Conservation (phyloP, 1,284 basidiomycete genomes). For the Wallemia mellicola region DNA sequence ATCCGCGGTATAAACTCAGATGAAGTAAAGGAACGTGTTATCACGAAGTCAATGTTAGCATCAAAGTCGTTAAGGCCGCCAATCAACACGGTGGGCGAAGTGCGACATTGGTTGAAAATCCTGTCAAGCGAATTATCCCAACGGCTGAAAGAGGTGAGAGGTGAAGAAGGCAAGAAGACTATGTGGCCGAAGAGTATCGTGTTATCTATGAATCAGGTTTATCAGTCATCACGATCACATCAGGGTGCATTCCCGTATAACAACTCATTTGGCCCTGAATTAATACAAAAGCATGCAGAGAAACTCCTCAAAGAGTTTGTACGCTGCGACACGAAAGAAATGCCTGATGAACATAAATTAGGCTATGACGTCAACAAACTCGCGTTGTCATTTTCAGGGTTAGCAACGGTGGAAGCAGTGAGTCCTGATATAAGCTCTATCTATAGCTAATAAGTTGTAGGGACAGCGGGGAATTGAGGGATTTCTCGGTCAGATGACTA, state of each 20-base stretch:
- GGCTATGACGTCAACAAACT: neutral
- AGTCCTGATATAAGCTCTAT: neutral
- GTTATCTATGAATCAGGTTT: constrained; percentile 44
- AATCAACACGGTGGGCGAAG: constrained; percentile 38
- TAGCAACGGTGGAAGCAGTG: neutral
- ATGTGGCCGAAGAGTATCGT: constrained; percentile 82
- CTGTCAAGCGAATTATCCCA: constrained; percentile 65
- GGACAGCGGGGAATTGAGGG: neutral
- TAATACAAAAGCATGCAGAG: neutral
- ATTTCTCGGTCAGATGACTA: neutral
- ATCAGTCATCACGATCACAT: constrained; percentile 34
- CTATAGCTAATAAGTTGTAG: neutral
- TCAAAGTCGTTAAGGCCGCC: constrained; percentile 62
- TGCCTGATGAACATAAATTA: neutral
- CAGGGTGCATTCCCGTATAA: constrained; percentile 56
- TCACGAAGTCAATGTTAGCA: constrained; percentile 69
- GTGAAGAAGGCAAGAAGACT: constrained; percentile 26
- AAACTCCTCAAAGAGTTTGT: neutral
- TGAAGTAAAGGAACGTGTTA: constrained; percentile 48
- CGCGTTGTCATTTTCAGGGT: neutral
- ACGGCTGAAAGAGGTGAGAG: constrained; percentile 48
- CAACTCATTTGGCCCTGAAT: neutral
- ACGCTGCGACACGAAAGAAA: neutral
- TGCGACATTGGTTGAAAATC: constrained; percentile 65
- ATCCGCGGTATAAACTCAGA: constrained; percentile 13